phyloP scores from a whole-genome alignment of 2,329 filamentous ascomycete species.

The Juglanconis sp. region DNA sequence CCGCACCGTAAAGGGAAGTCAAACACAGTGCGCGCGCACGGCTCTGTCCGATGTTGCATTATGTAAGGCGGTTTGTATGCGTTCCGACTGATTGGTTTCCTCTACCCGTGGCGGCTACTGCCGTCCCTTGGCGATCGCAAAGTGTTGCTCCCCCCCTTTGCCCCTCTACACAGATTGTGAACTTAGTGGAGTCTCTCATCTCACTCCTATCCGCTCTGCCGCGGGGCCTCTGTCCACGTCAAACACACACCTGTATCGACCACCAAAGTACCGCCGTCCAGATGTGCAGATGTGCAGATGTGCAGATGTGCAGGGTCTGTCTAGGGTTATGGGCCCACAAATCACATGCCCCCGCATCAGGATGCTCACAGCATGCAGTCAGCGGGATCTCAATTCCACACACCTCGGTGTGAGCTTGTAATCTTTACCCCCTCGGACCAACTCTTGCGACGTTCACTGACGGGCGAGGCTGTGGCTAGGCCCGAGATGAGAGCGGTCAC shows the following conservation, averaged over 20 bases:
- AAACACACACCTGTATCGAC: background rate
- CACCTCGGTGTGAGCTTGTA: background rate
- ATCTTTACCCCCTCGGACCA: background rate
- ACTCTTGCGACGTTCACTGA: background rate
- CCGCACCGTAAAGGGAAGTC: background rate
- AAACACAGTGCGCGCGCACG: background rate
- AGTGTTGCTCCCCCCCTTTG: conserved; percentile 6
- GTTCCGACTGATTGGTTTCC: conserved; percentile 5
- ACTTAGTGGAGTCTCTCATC: background rate
- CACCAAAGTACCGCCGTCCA: background rate
- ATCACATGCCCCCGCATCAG: background rate
- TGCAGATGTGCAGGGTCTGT: too few species aligned
- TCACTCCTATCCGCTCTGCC: too few species aligned
- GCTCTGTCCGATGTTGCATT: background rate
- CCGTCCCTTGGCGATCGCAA: conserved; percentile 16
- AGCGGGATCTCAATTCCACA: background rate
- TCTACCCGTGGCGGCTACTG: background rate
- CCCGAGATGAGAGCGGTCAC: background rate
- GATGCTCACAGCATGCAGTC: background rate
- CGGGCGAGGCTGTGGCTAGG: background rate
- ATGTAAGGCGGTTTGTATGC: background rate
- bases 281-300: background rate
- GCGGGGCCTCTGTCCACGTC: background rate
- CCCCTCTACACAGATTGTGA: background rate
- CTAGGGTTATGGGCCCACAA: background rate